Conservation (phyloP, 73 alveolate genomes). For the Tetrahymena borealis region DNA sequence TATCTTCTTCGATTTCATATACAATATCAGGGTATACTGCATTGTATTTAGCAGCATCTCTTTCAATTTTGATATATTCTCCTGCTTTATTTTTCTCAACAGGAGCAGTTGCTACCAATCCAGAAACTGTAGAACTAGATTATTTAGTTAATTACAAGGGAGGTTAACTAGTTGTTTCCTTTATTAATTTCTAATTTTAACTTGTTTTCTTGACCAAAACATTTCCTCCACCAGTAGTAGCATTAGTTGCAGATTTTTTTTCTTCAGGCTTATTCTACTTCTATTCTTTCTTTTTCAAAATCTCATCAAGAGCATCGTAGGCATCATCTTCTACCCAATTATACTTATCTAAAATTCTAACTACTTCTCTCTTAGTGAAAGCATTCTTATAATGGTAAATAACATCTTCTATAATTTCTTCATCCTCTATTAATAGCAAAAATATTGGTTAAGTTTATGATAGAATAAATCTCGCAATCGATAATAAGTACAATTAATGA, state of each 20-base stretch:
- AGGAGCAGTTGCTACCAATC: not conserved
- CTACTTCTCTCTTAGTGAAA: not conserved
- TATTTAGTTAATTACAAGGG: not conserved
- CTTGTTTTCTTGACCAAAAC: not conserved
- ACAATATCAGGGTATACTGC: not conserved
- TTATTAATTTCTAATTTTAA: too few relatives aligned
- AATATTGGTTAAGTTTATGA: too few relatives aligned
- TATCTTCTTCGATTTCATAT: not conserved
- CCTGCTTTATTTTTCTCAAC: not conserved
- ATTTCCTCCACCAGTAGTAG: too few relatives aligned
- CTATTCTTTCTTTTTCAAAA: not conserved
- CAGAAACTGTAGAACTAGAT: not conserved
- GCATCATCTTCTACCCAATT: not conserved
- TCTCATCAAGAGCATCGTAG: not conserved
- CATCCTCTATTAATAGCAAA: not conserved
- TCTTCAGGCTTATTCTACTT: not conserved
- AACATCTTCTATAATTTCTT: not conserved
- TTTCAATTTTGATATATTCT: not conserved
- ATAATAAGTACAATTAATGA: too few relatives aligned
- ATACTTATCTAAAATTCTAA: not conserved
- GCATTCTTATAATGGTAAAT: not conserved
- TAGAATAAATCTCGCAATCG: too few relatives aligned
- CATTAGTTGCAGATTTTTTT: not conserved
- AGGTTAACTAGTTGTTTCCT: not conserved
- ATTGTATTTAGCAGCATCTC: not conserved